Percentiles rank a stretch among this genome's conserved stretches.
Conservation (phyloP, 179 eudicot species). For the Patellifolia procumbens region DNA sequence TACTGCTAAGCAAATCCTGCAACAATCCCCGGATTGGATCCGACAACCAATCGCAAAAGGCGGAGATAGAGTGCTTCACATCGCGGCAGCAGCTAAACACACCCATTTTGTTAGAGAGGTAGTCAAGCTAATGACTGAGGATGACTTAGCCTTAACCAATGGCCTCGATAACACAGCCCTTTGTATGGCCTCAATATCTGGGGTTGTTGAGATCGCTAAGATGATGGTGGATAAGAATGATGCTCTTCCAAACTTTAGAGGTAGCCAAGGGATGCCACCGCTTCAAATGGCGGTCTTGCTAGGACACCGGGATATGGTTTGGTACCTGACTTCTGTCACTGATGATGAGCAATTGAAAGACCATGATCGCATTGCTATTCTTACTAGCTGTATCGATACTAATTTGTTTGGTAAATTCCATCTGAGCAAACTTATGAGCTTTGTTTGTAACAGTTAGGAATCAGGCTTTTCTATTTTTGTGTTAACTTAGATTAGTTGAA, state of each 20-base stretch:
- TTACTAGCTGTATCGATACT: slow-evolving; percentile 20
- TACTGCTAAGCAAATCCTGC: not conserved
- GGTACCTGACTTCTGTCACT: slow-evolving; percentile 14
- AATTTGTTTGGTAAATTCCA: slow-evolving; percentile 26
- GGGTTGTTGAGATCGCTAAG: slow-evolving; percentile 32
- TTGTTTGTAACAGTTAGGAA: too few species aligned
- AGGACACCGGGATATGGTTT: slow-evolving; percentile 28
- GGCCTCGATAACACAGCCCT: slow-evolving; percentile 28
- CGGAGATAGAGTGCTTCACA: slow-evolving; percentile 22
- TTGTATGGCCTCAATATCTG: slow-evolving; percentile 32
- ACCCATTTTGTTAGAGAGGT: slow-evolving; percentile 13
- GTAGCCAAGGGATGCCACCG: slow-evolving; percentile 20
- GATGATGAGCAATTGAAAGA: not conserved
- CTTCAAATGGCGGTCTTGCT: slow-evolving; percentile 29
- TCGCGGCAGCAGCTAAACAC: slow-evolving; percentile 27
- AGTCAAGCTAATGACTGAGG: slow-evolving; percentile 4
- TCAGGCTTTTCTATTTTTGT: too few species aligned
- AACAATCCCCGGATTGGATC: slow-evolving; percentile 13
- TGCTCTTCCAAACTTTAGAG: slow-evolving; percentile 16
- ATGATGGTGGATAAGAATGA: slow-evolving; percentile 20
- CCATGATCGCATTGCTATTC: slow-evolving; percentile 16
- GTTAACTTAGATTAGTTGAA: too few species aligned
- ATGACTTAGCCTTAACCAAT: slow-evolving; percentile 19
- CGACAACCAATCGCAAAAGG: slow-evolving; percentile 22
- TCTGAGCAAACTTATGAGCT: not conserved